Base-by-base conservation (phyloP, 139 green algal genomes). In the Edaphochlamys debaryana region DNA sequence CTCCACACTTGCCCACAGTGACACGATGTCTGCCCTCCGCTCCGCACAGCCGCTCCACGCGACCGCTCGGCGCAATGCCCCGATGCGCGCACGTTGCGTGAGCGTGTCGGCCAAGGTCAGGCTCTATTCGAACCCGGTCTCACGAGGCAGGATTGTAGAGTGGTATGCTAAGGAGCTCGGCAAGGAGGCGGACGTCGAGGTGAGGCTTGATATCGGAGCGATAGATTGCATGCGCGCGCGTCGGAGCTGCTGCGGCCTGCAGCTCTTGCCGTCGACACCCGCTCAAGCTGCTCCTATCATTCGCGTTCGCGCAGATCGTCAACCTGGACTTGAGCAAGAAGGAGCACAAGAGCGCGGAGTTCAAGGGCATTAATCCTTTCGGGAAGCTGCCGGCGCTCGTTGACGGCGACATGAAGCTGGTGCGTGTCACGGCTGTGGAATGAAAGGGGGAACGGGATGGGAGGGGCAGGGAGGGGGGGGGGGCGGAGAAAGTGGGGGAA, bases 121-220 rank as follows among this genome's bases (percentile, higher is more conserved):
- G 54, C 67, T 85, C 0, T 85, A 85, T 40, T 66, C 54, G 54
- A 85, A 85, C 30, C 68, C 68, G 4, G 68, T 40, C 36, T 52
- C 27, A 7, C 68, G 79, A 4, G 67, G 68, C 1, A 27, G 68
- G 0, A 85, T 85, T 6, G 19, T 79, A 15, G 79, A 85, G 54
- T 85, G 87, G 87, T 91, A 91, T 34, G 2, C 85, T 8, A 37
- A 87, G 34, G 87, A 91, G 83, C n/a, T 88, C 23, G 87, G 87
- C 34, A 36, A 68, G 29, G 72, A 76, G 41, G 60, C 29, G 5
- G 83, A 91, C 25, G 76, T 91, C 2, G 68, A 85, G 37, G 54
- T 63, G 45, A 13, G 45, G 11, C n/a, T n/a, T n/a, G n/a, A n/a
- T n/a, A n/a, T n/a, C n/a, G n/a, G n/a, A n/a, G n/a, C n/a, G n/a